Conservation (phyloP, 306 rosid genomes). For the Acacia acuminata region DNA sequence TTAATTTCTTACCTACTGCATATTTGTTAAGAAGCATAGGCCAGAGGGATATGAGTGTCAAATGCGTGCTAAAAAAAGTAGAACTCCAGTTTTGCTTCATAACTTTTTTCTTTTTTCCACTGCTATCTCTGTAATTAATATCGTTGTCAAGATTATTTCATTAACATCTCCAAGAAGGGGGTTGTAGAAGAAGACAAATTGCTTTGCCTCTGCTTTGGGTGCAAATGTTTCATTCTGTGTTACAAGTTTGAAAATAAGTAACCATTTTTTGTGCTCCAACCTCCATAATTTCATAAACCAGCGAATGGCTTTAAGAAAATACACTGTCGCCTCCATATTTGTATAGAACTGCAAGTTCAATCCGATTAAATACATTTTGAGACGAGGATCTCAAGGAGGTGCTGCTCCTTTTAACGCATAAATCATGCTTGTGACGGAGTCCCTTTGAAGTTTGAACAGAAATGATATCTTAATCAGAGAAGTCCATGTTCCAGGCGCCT, state of each 20-base stretch:
- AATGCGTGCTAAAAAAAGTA: no score
- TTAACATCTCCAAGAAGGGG: background rate
- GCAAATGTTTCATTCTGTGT: background rate
- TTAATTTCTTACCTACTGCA: background rate
- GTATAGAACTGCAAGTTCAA: background rate
- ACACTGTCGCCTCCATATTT: background rate
- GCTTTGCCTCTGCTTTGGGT: background rate
- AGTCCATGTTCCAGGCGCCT: no score
- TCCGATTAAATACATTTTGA: background rate
- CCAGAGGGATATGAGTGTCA: no score
- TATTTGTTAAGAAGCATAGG: background rate
- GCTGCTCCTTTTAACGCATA: background rate
- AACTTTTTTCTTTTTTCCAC: background rate
- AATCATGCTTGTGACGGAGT: no score
- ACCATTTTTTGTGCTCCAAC: background rate
- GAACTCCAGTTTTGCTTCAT: background rate
- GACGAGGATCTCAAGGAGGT: conserved; percentile 43
- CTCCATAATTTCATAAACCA: background rate
- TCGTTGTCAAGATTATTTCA: background rate
- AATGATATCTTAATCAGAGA: no score
- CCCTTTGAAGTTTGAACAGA: no score
- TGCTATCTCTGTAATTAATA: no score
- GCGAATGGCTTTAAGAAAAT: background rate
- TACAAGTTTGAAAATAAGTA: background rate
- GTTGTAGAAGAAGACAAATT: background rate